Evolutionary conservation across 495 filamentous ascomycete genomes (phyloP).

Genomic region (Trichocladium antarcticum): DNA sequence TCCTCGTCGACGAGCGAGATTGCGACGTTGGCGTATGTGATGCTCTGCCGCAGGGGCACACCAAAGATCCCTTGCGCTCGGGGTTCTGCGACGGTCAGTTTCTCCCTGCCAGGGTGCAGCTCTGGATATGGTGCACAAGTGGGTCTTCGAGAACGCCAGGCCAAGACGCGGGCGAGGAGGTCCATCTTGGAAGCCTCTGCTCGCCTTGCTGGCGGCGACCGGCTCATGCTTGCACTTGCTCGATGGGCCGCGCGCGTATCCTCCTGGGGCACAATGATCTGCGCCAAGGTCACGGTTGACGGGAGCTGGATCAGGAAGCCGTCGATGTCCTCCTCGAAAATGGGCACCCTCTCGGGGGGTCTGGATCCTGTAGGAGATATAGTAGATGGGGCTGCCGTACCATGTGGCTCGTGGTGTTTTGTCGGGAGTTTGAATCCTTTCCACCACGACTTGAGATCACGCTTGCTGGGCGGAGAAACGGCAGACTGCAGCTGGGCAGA

Average conservation of each 20-base stretch:
- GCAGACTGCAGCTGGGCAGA: conserved; percentile 21
- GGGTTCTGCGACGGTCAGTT: conserved; percentile 27
- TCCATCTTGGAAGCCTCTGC: conserved; percentile 14
- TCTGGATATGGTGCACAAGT: conserved; percentile 6
- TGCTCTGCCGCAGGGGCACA: conserved; percentile 86
- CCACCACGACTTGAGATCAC: conserved; percentile 87
- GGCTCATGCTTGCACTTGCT: conserved; percentile 27
- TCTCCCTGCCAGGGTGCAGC: conserved; percentile 3
- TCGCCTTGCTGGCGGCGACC: conserved; percentile 3
- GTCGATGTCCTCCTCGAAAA: conserved; percentile 17
- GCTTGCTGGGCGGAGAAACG: conserved; percentile 56
- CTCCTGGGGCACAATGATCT: conserved; percentile 10
- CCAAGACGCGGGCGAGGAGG: conserved; percentile 13
- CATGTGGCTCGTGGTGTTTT: conserved; percentile 67
- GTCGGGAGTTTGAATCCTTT: conserved; percentile 68
- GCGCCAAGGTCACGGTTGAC: conserved; percentile 11
- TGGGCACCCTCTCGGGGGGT: conserved; percentile 6
- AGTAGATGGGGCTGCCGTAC: conserved; percentile 38
- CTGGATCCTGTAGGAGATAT: conserved; percentile 1
- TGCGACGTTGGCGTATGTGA: conserved; percentile 96
- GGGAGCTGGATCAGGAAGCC: conserved; percentile 11
- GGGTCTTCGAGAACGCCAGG: conserved; percentile 9
- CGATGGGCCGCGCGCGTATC: conserved; percentile 12
- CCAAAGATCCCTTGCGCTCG: conserved; percentile 64
- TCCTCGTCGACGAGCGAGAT: conserved; percentile 88